Evolutionary conservation across 805 yeast species (phyloP).

Genomic region (Suhomyces sp.): DNA sequence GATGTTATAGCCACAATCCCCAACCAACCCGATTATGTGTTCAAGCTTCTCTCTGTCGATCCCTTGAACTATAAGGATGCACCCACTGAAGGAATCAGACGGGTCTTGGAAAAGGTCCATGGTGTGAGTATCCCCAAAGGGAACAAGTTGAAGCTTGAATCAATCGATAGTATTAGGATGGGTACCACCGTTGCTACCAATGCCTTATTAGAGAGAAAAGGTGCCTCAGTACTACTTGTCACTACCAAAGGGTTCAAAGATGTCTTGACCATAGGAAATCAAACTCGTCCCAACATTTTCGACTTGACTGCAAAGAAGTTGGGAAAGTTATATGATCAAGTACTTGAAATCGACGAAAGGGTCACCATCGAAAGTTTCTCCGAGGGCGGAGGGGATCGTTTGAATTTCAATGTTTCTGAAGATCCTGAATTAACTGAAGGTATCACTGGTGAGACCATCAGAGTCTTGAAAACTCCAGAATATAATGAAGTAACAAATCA

Average conservation of each 20-base stretch:
- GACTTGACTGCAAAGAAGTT: constrained; percentile 76
- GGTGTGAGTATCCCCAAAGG: constrained; percentile 57
- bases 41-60: constrained; percentile 84
- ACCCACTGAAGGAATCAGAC: constrained; percentile 86
- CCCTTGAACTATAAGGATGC: constrained; percentile 88
- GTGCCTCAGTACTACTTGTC: constrained; percentile 80
- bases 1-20: constrained; percentile 58
- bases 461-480: constrained; percentile 33
- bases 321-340: constrained; percentile 67
- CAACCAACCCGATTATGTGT: constrained; percentile 57
- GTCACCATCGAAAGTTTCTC: constrained; percentile 74
- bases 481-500: constrained; percentile 20
- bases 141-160: constrained; percentile 53
- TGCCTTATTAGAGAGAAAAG: constrained; percentile 89
- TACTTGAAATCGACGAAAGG: constrained; percentile 85
- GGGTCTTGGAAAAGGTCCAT: constrained; percentile 64
- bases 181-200: constrained; percentile 97
- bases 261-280: constrained; percentile 81
- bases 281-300: constrained; percentile 86
- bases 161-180: constrained; percentile 72
- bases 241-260: constrained; percentile 91
- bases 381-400: constrained; percentile 60
- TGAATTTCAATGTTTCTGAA: constrained; percentile 15
- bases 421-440: constrained; percentile 36
- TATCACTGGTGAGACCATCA: constrained; percentile 32